Conservation (phyloP, 208 protist genomes). For the Novymonas esmeraldas region DNA sequence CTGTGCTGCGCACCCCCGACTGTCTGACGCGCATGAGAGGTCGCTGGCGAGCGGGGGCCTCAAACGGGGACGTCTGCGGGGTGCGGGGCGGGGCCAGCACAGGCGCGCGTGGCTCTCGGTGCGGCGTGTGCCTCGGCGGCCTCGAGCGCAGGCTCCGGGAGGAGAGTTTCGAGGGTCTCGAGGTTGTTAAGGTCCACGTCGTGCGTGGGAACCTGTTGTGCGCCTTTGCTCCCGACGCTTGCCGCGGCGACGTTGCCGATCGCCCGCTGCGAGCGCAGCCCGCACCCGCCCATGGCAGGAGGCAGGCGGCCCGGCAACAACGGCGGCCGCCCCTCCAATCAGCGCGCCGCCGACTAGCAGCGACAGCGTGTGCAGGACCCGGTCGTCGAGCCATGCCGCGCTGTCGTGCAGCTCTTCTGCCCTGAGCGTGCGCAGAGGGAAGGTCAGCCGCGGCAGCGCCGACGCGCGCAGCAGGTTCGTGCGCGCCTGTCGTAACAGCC, state of each 20-base stretch:
- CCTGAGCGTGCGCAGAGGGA: constrained; percentile 31
- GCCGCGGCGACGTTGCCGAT: constrained; percentile 26
- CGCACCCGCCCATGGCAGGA: constrained; percentile 28
- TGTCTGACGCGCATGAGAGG: constrained; percentile 21
- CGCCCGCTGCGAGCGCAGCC: constrained; percentile 17
- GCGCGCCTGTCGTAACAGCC: constrained; percentile 2
- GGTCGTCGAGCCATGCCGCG: constrained; percentile 29
- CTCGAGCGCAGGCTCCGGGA: constrained; percentile 28
- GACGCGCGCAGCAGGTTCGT: constrained; percentile 31
- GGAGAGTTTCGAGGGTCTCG: constrained; percentile 16
- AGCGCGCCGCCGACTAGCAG: constrained; percentile 5
- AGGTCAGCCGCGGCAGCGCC: constrained; percentile 25
- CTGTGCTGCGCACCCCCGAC: constrained; percentile 10
- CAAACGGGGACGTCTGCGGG: constrained; percentile 20
- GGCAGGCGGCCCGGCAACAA: constrained; percentile 29
- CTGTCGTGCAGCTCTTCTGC: constrained; percentile 12
- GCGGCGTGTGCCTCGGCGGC: constrained; percentile 27
- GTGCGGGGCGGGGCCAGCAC: constrained; percentile 30
- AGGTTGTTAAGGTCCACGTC: constrained; percentile 11
- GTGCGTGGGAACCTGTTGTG: constrained; percentile 16
- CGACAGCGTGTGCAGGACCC: constrained; percentile 14
- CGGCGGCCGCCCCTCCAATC: not conserved
- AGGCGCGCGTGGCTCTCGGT: constrained; percentile 23
- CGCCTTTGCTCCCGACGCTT: constrained; percentile 27
- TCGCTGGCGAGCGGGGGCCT: constrained; percentile 19